A percentile compares a stretch with the other conserved stretches of the same genome.
phyloP scores from a whole-genome alignment of 345 rosid species.

The Populus ilicifolia region DNA sequence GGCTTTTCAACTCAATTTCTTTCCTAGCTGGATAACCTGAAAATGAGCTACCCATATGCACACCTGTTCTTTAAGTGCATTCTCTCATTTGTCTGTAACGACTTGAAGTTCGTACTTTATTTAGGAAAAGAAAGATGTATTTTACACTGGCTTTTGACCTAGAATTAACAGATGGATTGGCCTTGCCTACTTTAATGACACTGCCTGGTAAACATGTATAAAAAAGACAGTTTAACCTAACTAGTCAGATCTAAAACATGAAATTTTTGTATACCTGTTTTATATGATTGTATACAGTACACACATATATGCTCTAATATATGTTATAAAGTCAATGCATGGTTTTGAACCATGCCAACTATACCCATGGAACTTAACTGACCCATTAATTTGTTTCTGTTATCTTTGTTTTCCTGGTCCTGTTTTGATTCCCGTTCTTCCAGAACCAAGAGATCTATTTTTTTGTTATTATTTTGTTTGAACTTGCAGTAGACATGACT shows the following conservation, averaged over 20 bases:
- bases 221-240: background rate
- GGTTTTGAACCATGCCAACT: background rate
- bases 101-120: too few species aligned
- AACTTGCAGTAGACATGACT: background rate
- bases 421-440: background rate
- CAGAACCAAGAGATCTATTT: background rate
- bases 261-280: background rate
- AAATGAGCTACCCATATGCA: too few species aligned
- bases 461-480: background rate
- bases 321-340: background rate
- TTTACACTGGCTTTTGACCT: too few species aligned
- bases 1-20: too few species aligned
- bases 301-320: background rate
- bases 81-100: too few species aligned
- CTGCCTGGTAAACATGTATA: too few species aligned
- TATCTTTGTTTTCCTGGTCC: background rate
- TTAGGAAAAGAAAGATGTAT: too few species aligned
- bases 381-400: background rate
- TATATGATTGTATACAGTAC: background rate
- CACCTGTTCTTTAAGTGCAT: too few species aligned
- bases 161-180: too few species aligned
- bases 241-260: background rate
- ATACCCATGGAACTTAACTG: background rate
- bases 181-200: too few species aligned
- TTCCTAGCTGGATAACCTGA: too few species aligned